Evolutionary conservation across 768 basidiomycete species (phyloP), one percentile per base, ranked within the genome.

Genomic region (Rhizopogon roseolus): DNA sequence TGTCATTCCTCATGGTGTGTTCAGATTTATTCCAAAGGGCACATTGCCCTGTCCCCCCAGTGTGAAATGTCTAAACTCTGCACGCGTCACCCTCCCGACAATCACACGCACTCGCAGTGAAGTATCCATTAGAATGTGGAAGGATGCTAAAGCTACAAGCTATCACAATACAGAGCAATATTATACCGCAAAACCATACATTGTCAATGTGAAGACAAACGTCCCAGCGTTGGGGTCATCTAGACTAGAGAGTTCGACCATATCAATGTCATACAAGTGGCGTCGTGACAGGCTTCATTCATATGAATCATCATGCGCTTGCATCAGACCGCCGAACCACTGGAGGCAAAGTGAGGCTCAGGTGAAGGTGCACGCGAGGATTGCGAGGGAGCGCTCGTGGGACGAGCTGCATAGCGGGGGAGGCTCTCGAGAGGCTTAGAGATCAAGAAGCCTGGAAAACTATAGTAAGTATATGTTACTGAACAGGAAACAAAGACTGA

Each of bases 341-440:
- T 66, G 2, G 68, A 69, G 40, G 60, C 55, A 41, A 69, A 69
- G 2, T 56, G 68, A 37, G 59, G 63, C 27, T 60, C 53, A 16
- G 57, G 60, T 2, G 56, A 38, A 10, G 58, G 59, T 25, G 69
- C 46, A 19, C 62, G 67, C 8, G 69, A 61, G 10, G 54, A 44
- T 14, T 11, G 4, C 41, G 60, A 57, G 19, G 54, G 63, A 29
- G 56, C 39, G 17, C 64, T 69, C 32, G 66, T 67, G 16, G 76
- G 66, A 50, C 66, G 71, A 45, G 76, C 59, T 5, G 74, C 77
- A 58, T 86, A 85, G 22, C 82, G 77, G 9, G 85, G 85, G 19
- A 86, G 70, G 0, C 81, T 68, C 64, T 86, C 84, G 5, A 84
- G 67, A 25, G 85, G 85, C 57, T 79, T 83, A 42, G 80, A 78